phyloP scores from a whole-genome alignment of 805 yeast species.

The Lachancea thermotolerans region DNA sequence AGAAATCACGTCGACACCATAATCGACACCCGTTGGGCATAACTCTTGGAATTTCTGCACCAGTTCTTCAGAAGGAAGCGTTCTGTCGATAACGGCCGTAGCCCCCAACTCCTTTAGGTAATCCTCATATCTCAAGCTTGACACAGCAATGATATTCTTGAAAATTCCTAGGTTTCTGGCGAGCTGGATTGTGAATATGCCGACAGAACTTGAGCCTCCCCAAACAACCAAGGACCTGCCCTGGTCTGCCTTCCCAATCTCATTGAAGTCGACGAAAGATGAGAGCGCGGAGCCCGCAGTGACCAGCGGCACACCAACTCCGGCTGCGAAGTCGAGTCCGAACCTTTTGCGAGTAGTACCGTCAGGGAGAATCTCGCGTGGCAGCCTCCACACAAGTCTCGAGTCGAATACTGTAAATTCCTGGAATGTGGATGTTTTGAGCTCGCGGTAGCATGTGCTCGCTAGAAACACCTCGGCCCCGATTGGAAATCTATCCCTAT shows the following conservation, averaged over 20 bases:
- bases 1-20: conserved; percentile 41
- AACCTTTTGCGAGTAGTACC: conserved; percentile 6
- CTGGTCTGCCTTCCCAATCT: conserved; percentile 7
- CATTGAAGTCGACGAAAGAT: conserved; percentile 14
- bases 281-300: conserved; percentile 36
- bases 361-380: conserved; percentile 19
- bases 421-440: conserved; percentile 43
- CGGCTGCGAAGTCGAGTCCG: conserved; percentile 37
- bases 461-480: conserved; percentile 39
- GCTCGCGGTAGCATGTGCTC: conserved; percentile 42
- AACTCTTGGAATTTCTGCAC: conserved; percentile 15
- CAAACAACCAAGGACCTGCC: conserved; percentile 32
- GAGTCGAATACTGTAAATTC: conserved; percentile 40
- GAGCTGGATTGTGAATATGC: conserved; percentile 37
- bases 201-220: conserved; percentile 46
- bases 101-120: conserved; percentile 39
- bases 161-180: conserved; percentile 35
- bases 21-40: conserved; percentile 27
- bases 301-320: conserved; percentile 42
- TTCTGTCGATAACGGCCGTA: conserved; percentile 35
- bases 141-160: conserved; percentile 36
- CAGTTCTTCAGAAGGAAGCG: conserved; percentile 21
- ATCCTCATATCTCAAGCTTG: conserved; percentile 36
- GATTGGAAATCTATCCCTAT: conserved; percentile 16
- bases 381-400: conserved; percentile 40